Evolutionary conservation across 768 basidiomycete species (phyloP), one percentile per base, ranked within the genome.

Genomic region (Asterophora lycoperdoides): DNA sequence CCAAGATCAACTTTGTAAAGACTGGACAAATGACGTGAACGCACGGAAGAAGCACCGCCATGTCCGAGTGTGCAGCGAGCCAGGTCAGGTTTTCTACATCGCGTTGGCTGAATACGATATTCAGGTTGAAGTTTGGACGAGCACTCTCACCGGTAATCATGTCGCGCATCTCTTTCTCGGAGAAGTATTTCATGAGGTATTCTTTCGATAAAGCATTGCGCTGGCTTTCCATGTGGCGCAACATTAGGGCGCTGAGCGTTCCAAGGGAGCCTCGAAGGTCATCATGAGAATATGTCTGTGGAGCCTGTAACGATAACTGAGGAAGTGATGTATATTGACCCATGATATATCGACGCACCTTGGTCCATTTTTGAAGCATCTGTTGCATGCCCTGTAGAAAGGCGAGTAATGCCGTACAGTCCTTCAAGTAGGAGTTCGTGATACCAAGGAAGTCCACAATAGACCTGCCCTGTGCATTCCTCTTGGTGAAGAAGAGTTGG

Each of bases 31-130:
- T 23, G 8, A 39, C 26, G 44, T 40, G 30, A 15, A 54, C 59
- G 48, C 37, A 64, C 64, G 64, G 64, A 34, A 65, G 44, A 17
- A 64, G 49, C 35, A 65, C 40, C 4, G 56, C 33, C 14, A 64
- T 51, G 49, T 64, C 62, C 39, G 55, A 58, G 32, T 61, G 57
- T 14, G 38, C 48, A n/a, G 46, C 53, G n/a, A 66, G 51, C 66
- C 66, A 65, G 14, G 47, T 38, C 41, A 65, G 47, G 41, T 64
- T 61, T 7, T 59, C 61, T 64, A 41, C 8, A 6, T n/a, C 8
- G 37, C 30, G 40, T 19, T 10, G 2, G 11, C 19, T 30, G 18
- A 32, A n/a, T 4, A 40, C 23, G n/a, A 39, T 23, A 5, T 4
- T 15, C n/a, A 10, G 17, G 6, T 20, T n/a, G n/a, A n/a, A n/a